Evolutionary conservation across 176 grass and related monocot species (phyloP).

Genomic region (Oryza nivara): DNA sequence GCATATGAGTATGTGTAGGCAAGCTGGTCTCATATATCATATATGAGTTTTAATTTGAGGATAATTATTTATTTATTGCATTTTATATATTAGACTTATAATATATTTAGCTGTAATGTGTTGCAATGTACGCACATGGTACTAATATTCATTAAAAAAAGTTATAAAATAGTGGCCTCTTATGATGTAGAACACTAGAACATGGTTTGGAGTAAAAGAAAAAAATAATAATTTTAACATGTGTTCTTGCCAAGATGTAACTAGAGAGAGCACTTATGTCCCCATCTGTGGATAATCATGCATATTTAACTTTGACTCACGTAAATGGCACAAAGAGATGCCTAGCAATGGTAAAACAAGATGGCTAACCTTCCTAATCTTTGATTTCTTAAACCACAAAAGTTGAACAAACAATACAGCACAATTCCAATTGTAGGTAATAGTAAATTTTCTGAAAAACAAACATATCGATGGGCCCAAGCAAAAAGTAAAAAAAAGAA

Average conservation of each 20-base stretch:
- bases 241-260: not conserved
- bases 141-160: not conserved
- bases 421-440: not conserved
- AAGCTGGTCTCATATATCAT: not conserved
- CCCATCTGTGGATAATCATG: not conserved
- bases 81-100: not conserved
- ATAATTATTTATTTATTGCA: not conserved
- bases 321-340: not conserved
- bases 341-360: not conserved
- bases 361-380: not conserved
- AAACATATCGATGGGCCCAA: not conserved
- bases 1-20: not conserved
- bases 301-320: not conserved
- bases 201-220: not conserved
- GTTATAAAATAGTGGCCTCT: not conserved
- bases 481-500: not conserved
- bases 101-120: not conserved
- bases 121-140: not conserved
- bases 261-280: not conserved
- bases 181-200: constrained; percentile 17
- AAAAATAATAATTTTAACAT: not conserved
- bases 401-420: not conserved
- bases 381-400: not conserved
- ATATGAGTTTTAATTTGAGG: not conserved
- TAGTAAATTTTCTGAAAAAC: not conserved